Evolutionary conservation across 2,329 filamentous ascomycete genomes (phyloP).

Genomic region (Beauveria varroae): DNA sequence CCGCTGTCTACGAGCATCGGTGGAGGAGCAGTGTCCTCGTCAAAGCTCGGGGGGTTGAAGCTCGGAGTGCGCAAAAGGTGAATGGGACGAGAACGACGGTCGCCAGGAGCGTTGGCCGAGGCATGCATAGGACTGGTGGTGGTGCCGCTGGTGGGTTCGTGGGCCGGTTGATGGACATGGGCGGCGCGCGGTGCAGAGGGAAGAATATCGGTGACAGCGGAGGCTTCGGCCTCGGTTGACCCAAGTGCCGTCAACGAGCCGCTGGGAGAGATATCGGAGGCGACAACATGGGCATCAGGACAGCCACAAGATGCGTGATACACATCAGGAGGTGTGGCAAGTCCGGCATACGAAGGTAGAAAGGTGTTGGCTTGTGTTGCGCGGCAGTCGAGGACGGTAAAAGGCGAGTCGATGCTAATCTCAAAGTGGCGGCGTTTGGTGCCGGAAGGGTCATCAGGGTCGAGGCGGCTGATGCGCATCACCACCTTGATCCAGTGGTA

Average conservation of each 20-base stretch:
- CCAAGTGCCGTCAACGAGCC: constrained; percentile 48
- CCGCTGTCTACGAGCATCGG: constrained; percentile 22
- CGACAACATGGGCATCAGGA: constrained; percentile 40
- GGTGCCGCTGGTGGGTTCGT: constrained; percentile 21
- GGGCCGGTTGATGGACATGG: constrained; percentile 34
- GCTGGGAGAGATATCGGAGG: constrained; percentile 59
- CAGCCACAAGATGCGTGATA: constrained; percentile 45
- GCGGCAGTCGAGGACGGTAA: constrained; percentile 86
- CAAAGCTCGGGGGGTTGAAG: constrained; percentile 81
- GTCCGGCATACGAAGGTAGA: constrained; percentile 65
- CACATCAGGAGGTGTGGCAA: constrained; percentile 40
- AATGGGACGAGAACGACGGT: constrained; percentile 57
- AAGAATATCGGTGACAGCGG: constrained; percentile 24
- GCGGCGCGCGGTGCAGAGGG: constrained; percentile 49
- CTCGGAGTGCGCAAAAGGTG: constrained; percentile 78
- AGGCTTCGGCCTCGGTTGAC: constrained; percentile 25
- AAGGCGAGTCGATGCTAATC: constrained; percentile 92
- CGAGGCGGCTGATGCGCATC: constrained; percentile 80
- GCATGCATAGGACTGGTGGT: constrained; percentile 13
- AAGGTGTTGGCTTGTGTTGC: constrained; percentile 87
- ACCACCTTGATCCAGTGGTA: constrained; percentile 98
- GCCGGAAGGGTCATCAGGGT: constrained; percentile 63
- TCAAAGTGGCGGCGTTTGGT: constrained; percentile 82
- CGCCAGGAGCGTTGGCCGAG: constrained; percentile 9
- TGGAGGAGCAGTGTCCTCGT: constrained; percentile 53